Conservation (phyloP, 179 eudicot genomes). For the Corrigiola litoralis region DNA sequence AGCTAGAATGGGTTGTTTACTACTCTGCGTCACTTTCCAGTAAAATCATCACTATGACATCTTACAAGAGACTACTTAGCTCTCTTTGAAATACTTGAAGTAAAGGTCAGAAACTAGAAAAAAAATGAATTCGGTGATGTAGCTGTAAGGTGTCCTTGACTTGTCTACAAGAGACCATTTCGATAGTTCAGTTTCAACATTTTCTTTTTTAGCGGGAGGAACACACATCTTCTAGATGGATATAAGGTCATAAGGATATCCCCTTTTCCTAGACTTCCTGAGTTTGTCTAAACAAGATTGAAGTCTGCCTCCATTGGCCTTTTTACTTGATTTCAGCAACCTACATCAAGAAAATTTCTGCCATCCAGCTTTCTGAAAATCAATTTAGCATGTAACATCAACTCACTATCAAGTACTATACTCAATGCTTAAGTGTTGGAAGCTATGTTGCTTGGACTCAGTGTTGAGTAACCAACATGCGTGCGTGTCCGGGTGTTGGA, state of each 20-base stretch:
- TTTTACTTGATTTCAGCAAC: background rate
- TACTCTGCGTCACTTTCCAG: background rate
- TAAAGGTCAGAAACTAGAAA: background rate
- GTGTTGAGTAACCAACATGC: too few relatives aligned
- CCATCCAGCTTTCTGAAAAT: too few relatives aligned
- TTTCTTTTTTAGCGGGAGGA: background rate
- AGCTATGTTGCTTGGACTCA: too few relatives aligned
- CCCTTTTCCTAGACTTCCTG: background rate
- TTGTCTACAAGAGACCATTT: background rate
- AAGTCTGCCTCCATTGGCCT: background rate
- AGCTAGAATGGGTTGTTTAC: too few relatives aligned
- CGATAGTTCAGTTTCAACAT: background rate
- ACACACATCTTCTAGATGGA: conserved; percentile 5
- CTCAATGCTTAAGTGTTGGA: too few relatives aligned
- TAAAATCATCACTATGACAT: background rate
- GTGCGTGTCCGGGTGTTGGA: too few relatives aligned
- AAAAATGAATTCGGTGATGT: background rate
- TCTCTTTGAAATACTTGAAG: background rate
- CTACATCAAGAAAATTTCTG: background rate
- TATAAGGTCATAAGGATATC: too few relatives aligned
- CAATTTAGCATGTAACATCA: too few relatives aligned
- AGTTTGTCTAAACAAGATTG: background rate
- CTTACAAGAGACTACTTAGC: background rate
- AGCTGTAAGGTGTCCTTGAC: background rate
- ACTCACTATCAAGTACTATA: too few relatives aligned